Conservation (phyloP, 2,329 filamentous ascomycete genomes). For the Penicillium sp. region DNA sequence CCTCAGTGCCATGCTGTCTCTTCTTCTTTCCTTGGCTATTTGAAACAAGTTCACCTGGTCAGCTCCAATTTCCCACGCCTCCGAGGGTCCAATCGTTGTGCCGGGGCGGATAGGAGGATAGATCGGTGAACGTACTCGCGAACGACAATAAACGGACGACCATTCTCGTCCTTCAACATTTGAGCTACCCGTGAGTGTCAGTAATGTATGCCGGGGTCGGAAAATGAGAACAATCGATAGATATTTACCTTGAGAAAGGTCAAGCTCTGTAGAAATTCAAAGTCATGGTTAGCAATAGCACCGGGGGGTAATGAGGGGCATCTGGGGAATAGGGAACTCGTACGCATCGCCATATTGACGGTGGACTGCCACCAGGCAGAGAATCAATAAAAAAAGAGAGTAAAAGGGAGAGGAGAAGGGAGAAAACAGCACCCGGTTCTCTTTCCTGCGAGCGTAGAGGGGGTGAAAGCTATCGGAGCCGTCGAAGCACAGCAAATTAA, state of each 20-base stretch:
- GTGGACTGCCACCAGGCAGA: conserved; percentile 35
- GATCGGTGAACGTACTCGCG: conserved; percentile 70
- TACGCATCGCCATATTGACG: conserved; percentile 51
- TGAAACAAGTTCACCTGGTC: conserved; percentile 18
- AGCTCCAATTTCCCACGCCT: conserved; percentile 19
- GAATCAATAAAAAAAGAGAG: conserved; percentile 11
- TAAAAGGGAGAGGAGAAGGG: conserved; percentile 6
- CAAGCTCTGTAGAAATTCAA: conserved; percentile 39
- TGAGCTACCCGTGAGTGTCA: conserved; percentile 49
- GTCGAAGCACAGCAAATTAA: conserved; percentile 36
- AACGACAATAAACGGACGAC: conserved; percentile 95
- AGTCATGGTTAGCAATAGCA: conserved; percentile 28
- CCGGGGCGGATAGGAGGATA: conserved; percentile 1
- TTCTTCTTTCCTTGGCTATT: conserved; percentile 93
- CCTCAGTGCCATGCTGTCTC: conserved; percentile 92
- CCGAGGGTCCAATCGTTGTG: conserved; percentile 5
- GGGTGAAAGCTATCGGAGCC: conserved; percentile 33
- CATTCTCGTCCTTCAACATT: conserved; percentile 95
- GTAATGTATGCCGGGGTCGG: conserved; percentile 16
- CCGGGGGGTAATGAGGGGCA: conserved; percentile 37
- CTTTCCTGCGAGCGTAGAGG: conserved; percentile 21
- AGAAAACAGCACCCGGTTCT: conserved; percentile 3
- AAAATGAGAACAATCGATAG: conserved; percentile 5
- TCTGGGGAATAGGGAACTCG: conserved; percentile 20
- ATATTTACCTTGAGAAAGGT: conserved; percentile 47